Conservation (phyloP, 495 filamentous ascomycete genomes). For the Monascus purpureus region DNA sequence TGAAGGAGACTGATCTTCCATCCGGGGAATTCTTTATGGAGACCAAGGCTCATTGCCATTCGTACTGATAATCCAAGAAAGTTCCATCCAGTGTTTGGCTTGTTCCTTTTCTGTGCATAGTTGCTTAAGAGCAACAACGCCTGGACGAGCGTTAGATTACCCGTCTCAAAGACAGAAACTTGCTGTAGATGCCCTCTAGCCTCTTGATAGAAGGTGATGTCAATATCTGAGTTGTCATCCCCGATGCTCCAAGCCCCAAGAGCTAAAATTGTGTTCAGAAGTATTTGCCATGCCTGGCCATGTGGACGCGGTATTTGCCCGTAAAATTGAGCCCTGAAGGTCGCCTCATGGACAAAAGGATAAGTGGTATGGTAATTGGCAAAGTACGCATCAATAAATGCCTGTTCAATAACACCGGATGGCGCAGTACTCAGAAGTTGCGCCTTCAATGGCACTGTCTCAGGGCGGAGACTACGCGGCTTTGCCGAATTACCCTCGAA, state of each 20-base stretch:
- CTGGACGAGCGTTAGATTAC: slow-evolving; percentile 38
- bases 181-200: slow-evolving; percentile 29
- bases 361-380: slow-evolving; percentile 39
- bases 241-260: slow-evolving; percentile 38
- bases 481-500: slow-evolving; percentile 21
- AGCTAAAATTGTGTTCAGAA: slow-evolving; percentile 36
- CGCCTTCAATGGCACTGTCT: slow-evolving; percentile 23
- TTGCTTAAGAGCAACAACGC: slow-evolving; percentile 37
- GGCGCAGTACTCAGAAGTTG: slow-evolving; percentile 29
- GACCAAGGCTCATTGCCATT: slow-evolving; percentile 39
- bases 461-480: slow-evolving; percentile 6
- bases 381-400: slow-evolving; percentile 39
- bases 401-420: slow-evolving; percentile 29
- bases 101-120: slow-evolving; percentile 41
- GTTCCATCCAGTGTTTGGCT: slow-evolving; percentile 44
- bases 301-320: slow-evolving; percentile 36
- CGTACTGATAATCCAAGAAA: slow-evolving; percentile 36
- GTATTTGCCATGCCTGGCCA: slow-evolving; percentile 36
- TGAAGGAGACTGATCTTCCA: slow-evolving; percentile 40
- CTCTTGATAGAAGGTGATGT: slow-evolving; percentile 35
- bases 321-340: slow-evolving; percentile 39
- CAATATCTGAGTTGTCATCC: slow-evolving; percentile 34
- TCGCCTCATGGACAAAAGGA: slow-evolving; percentile 40
- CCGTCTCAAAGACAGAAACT: slow-evolving; percentile 34
- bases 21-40: slow-evolving; percentile 40